Conservation (phyloP, 2,329 filamentous ascomycete genomes). For the Dothidotthia symphoricarpi region DNA sequence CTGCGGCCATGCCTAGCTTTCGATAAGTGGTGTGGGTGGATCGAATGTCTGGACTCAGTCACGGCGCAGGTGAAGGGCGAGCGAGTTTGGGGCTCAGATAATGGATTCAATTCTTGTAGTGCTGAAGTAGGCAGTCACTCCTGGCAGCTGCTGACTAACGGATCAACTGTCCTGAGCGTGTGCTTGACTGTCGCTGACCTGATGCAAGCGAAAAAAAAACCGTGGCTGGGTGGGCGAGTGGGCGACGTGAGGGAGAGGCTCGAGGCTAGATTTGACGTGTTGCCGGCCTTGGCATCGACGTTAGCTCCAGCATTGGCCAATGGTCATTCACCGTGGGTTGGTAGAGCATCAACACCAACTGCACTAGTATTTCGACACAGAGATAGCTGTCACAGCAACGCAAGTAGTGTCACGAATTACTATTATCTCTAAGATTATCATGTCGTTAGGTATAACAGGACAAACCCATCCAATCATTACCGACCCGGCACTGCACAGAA, state of each 20-base stretch:
- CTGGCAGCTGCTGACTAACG: constrained; percentile 9
- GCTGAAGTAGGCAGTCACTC: constrained; percentile 13
- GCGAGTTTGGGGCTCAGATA: constrained; percentile 21
- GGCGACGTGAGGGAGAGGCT: too few relatives aligned
- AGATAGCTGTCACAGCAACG: too few relatives aligned
- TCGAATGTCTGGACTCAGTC: constrained; percentile 21
- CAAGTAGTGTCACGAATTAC: too few relatives aligned
- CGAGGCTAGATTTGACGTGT: too few relatives aligned
- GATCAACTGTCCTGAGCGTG: constrained; percentile 9
- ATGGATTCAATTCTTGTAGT: constrained; percentile 21
- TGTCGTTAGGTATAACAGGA: constrained; percentile 3
- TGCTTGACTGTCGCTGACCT: too few relatives aligned
- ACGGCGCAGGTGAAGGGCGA: constrained; percentile 18
- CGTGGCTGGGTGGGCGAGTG: too few relatives aligned
- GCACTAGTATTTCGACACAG: too few relatives aligned
- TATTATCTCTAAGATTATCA: constrained; percentile 4
- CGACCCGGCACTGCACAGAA: constrained; percentile 3
- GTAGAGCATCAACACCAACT: too few relatives aligned
- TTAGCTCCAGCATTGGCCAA: too few relatives aligned
- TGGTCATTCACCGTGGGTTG: too few relatives aligned
- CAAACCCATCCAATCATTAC: neutral
- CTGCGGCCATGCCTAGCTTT: constrained; percentile 35
- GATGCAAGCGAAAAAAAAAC: too few relatives aligned
- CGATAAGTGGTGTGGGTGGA: constrained; percentile 24
- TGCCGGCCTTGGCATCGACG: too few relatives aligned